Base-by-base conservation (phyloP, 805 yeast genomes). In the Sungouiella thailandica region DNA sequence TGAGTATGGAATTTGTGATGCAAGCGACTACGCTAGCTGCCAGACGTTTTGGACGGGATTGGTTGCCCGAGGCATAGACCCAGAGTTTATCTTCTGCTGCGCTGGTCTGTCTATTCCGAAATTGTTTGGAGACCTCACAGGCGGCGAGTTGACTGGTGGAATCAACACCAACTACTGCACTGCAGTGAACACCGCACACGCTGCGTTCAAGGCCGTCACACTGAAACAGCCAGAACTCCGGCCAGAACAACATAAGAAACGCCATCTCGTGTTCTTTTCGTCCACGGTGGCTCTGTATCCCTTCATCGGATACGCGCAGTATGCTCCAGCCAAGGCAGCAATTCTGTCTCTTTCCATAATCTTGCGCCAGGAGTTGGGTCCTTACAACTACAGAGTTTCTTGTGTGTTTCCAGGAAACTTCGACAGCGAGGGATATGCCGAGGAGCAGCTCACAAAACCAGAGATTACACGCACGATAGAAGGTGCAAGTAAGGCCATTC, bases 331-430 rank as follows among this genome's bases (percentile, higher is more conserved):
- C 44, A 93, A 93, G 55, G 81, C 86, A 0, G 95, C 96, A 0
- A 55, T 90, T 11, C 72, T 84, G 49, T 65, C 95, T 0, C 62
- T 93, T 10, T 80, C 88, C 0, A 83, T 83, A 31, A 66, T 83
- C 5, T 59, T 93, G 34, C 76, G 96, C 41, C 96, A 89, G 46
- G 99, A 93, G 54, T 67, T 83, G 27, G 50, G 68, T 1, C 80
- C 83, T 5, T 80, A 77, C 49, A 72, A 80, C 39, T 78, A 81
- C 42, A 61, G 81, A 17, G 83, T 93, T 0, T 73, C 82, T 4
- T 78, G 86, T 39, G 77, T 87, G 0, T 80, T 77, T 49, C 95
- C 97, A 0, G 98, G 98, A 0, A 88, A 87, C 53, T 88, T 90
- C 58, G 74, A 69, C 30, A 80, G 94, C 43, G 97, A 89, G 56